Base-by-base conservation (phyloP, 2,329 filamentous ascomycete genomes). In the Paraphoma chrysanthemicola region DNA sequence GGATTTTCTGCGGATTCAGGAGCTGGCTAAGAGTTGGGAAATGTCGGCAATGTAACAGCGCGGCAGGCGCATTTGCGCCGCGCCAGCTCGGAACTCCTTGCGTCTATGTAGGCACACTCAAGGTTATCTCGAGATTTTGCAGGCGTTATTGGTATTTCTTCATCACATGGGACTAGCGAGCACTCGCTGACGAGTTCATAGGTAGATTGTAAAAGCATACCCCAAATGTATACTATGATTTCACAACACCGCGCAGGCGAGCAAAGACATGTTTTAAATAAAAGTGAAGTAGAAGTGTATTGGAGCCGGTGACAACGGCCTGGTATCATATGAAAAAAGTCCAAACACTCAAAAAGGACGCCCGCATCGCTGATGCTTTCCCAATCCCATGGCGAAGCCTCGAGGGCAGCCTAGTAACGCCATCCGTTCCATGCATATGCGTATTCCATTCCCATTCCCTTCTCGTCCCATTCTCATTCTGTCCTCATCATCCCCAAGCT, bases 141-240 rank as follows among this genome's bases (percentile, higher is more conserved):
- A 52, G 51, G 44, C 44, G 51, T 53, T 53, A n/a, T 14, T 16
- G n/a, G 23, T 41, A 17, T 6, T 44, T 18, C 17, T 48, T 44
- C 29, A 10, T 42, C 39, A 42, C 16, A 42, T 18, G 39, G 28
- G 43, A 33, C 18, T 46, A 39, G 42, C 41, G 42, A 46, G 12
- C 6, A 30, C 18, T 52, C 50, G 50, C 50, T 52, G 50, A 52
- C 50, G 50, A 18, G 50, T 46, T 23, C 23, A 41, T 46, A 52
- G 50, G 48, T 50, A 50, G 48, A 31, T 36, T 44, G 39, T 18
- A 31, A 43, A 43, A 33, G 29, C 12, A n/a, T 17, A 42, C 16
- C 39, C 39, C 39, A 42, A 17, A 14, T 42, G 39, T 17, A 18
- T 18, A 50, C 29, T 23, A 43, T 43, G 16, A 16, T 16, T 30